Conservation (phyloP, 2,329 filamentous ascomycete species). For the Cladosporium sp. region DNA sequence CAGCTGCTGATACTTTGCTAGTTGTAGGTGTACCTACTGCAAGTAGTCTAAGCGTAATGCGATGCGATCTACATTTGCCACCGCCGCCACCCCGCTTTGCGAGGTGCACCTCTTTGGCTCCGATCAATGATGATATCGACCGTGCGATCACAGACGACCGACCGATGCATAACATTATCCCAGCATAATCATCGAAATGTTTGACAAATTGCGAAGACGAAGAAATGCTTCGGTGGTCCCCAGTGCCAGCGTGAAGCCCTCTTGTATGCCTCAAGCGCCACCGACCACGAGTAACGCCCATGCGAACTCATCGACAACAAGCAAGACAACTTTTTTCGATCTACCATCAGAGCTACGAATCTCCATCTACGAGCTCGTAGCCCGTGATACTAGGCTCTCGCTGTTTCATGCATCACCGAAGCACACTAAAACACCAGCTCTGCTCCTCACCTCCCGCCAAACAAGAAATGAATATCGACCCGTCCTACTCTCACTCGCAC, state of each 20-base stretch:
- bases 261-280: neutral
- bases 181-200: neutral
- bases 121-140: neutral
- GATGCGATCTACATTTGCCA: neutral
- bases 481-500: constrained; percentile 29
- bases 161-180: neutral
- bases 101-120: neutral
- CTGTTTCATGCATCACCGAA: neutral
- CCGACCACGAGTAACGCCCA: neutral
- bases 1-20: neutral
- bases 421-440: constrained; percentile 21
- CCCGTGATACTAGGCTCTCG: constrained; percentile 20
- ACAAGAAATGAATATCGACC: constrained; percentile 30
- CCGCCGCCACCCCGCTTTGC: neutral
- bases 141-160: neutral
- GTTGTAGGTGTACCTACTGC: neutral
- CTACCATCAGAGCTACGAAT: constrained; percentile 36
- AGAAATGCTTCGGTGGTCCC: neutral
- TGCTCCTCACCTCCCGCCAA: constrained; percentile 30
- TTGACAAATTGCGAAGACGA: neutral
- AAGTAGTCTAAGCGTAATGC: neutral
- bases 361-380: constrained; percentile 29
- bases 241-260: neutral
- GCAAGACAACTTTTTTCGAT: constrained; percentile 27
- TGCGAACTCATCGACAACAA: neutral